Evolutionary conservation across 495 filamentous ascomycete species (phyloP), one percentile per base, ranked within the genome.

Genomic region (Xeromyces bisporus): DNA sequence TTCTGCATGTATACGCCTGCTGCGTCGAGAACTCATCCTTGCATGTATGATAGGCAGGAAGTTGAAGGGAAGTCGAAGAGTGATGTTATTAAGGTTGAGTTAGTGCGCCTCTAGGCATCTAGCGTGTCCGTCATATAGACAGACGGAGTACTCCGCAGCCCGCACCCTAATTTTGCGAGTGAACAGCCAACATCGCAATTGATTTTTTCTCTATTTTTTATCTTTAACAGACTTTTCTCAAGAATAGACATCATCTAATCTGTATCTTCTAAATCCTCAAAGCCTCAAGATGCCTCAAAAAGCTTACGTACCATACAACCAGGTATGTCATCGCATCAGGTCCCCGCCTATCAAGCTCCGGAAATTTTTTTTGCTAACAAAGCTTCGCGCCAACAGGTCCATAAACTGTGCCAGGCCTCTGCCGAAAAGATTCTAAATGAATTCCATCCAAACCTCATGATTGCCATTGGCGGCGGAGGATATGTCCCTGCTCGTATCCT

Each of bases 401-500:
- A 99, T 69, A 89, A 93, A 54, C 71, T 99, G 42, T 99, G 89
- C 59, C 83, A 93, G 57, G 62, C 69, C 34, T 71, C 81, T 2
- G 89, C 86, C 12, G 65, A 71, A 27, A 58, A 62, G 37, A 93
- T 96, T 53, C 75, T 99, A 38, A 62, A 72, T 48, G 67, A 77
- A 1, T 82, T 92, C 62, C 65, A 79, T 42, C 89, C 89, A 25
- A 83, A 93, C 48, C 77, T 99, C 33, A 94, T 99, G 70, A 91
- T 99, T 53, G 89, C 89, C 46, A 99, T 99, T 48, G 89, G 89
- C 38, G 89, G 89, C 38, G 89, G 89, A 47, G 89, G 89, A 32
- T 99, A 94, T 53, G 83, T 99, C 13, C 89, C 89, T 28, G 89
- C 89, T 24, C 83, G 89, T 36, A 96, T 99, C 56, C 74, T 99